Conservation (phyloP, 129 eudicot species). For the Helianthus annuus region DNA sequence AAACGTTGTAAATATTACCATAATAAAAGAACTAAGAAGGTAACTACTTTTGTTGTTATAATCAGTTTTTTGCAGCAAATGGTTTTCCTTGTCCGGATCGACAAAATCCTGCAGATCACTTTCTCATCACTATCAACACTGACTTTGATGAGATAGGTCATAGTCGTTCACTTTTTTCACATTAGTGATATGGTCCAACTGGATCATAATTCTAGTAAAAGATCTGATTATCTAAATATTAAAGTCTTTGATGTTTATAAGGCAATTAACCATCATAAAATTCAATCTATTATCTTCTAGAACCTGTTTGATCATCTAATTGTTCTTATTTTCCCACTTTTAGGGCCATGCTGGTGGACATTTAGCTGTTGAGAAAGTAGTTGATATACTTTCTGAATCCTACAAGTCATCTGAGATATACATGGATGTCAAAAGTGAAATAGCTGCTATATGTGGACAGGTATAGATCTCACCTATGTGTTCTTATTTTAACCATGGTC, state of each 20-base stretch:
- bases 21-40: not conserved
- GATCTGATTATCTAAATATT: not conserved
- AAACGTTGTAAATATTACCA: not conserved
- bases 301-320: not conserved
- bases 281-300: not conserved
- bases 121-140: constrained; percentile 60
- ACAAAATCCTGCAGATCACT: constrained; percentile 68
- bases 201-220: not conserved
- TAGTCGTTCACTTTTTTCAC: not conserved
- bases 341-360: constrained; percentile 47
- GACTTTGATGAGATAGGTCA: constrained; percentile 59
- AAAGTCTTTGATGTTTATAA: not conserved
- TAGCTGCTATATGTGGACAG: constrained; percentile 40
- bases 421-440: constrained; percentile 33
- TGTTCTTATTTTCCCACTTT: not conserved
- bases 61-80: constrained; percentile 58
- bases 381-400: constrained; percentile 42
- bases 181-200: not conserved
- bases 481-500: not conserved
- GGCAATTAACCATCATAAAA: not conserved
- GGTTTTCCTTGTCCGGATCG: constrained; percentile 59
- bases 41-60: not conserved
- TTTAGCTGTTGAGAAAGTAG: constrained; percentile 43
- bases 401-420: constrained; percentile 54
- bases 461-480: constrained; percentile 29